Evolutionary conservation across 176 grass and related monocot genomes (phyloP).

Genomic region (Themeda triandra): DNA sequence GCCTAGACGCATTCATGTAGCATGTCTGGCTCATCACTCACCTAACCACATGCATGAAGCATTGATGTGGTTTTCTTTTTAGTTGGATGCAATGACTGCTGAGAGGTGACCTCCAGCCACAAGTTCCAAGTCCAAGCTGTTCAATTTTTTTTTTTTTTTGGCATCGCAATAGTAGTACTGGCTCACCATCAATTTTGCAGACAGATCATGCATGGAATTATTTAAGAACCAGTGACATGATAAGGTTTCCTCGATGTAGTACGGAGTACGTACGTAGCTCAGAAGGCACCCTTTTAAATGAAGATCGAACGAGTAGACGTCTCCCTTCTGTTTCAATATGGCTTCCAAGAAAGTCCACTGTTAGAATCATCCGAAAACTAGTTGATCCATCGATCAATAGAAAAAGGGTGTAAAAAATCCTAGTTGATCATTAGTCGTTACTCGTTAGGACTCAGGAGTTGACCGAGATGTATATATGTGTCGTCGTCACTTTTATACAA

Average conservation of each 20-base stretch:
- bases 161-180: too few relatives aligned
- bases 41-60: neutral
- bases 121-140: too few relatives aligned
- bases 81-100: neutral
- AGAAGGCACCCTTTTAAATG: too few relatives aligned
- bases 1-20: neutral
- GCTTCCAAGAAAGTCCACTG: conserved; percentile 27
- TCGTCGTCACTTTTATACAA: neutral
- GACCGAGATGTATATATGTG: neutral
- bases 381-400: neutral
- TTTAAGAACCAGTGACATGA: too few relatives aligned
- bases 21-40: neutral
- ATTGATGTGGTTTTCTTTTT: neutral
- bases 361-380: neutral
- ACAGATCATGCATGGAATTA: too few relatives aligned
- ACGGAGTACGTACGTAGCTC: too few relatives aligned
- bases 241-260: too few relatives aligned
- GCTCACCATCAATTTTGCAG: too few relatives aligned
- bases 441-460: neutral
- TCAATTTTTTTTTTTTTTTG: too few relatives aligned
- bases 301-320: too few relatives aligned
- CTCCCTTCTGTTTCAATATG: too few relatives aligned
- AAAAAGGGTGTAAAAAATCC: too few relatives aligned
- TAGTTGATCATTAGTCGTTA: neutral
- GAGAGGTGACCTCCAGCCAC: neutral